Percentiles rank a stretch among this genome's conserved stretches.
Evolutionary conservation across 345 rosid genomes (phyloP).

Genomic region (Erysimum cheiranthoides): DNA sequence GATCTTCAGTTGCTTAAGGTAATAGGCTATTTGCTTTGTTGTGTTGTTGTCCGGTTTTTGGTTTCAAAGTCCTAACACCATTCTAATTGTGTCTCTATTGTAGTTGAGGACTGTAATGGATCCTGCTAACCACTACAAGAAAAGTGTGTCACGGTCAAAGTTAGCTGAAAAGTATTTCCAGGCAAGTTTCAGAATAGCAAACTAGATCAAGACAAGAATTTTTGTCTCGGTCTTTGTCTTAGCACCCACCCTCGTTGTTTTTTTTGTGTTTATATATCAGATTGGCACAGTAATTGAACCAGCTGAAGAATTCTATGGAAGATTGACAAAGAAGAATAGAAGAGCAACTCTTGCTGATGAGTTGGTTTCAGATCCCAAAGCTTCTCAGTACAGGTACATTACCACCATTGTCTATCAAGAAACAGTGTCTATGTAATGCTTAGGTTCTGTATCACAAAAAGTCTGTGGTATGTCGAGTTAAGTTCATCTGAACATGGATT

Average conservation of each 20-base stretch:
- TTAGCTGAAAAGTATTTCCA: conserved; percentile 82
- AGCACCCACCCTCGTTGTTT: conserved; percentile 9
- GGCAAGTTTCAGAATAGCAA: conserved; percentile 49
- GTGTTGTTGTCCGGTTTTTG: not conserved
- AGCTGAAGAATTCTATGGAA: conserved; percentile 60
- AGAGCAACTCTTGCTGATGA: conserved; percentile 82
- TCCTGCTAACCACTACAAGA: conserved; percentile 90
- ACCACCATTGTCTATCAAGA: not conserved
- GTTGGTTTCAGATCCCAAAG: conserved; percentile 64
- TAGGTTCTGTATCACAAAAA: not conserved
- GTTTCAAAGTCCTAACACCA: conserved; percentile 7
- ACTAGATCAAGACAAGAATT: not conserved
- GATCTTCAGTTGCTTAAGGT: conserved; percentile 97
- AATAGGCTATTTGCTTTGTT: not conserved
- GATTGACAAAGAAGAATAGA: conserved; percentile 89
- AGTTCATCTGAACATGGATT: not conserved
- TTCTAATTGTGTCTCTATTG: conserved; percentile 25
- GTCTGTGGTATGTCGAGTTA: not conserved
- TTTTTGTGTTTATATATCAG: conserved; percentile 49
- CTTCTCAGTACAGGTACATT: conserved; percentile 68
- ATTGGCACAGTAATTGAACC: conserved; percentile 86
- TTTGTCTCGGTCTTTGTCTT: conserved; percentile 5
- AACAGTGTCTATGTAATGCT: not conserved
- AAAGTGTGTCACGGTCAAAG: conserved; percentile 62
- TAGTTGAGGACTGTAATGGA: conserved; percentile 82